Evolutionary conservation across 2,329 filamentous ascomycete genomes (phyloP), one percentile per base, ranked within the genome.

Genomic region (Aureobasidium lini): DNA sequence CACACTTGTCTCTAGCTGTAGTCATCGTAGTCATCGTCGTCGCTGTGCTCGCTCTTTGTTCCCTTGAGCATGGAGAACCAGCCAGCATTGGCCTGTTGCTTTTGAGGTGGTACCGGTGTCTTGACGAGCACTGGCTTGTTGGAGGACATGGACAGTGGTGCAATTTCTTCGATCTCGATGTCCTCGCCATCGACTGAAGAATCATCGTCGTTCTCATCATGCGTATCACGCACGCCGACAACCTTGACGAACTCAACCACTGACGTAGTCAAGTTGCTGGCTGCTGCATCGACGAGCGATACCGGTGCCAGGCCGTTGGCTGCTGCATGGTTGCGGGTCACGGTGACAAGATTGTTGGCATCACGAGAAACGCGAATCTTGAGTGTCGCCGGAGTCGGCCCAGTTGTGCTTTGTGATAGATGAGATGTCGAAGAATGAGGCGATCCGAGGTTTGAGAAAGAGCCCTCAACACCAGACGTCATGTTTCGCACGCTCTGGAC

Each of bases 331-430:
- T 96, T 96, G 76, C 95, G 96, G 36, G 90, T 88, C 1, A 93
- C 90, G 2, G 93, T 97, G 68, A 97, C 96, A 60, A 99, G 79
- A 69, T 93, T 94, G 78, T 97, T 97, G 50, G 94, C 92, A 1
- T 93, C 95, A 2, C 88, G 87, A n/a, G 91, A 95, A 3, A 97
- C 88, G 61, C 87, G 87, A 52, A 84, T 82, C 73, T 90, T 95
- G 62, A 95, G 80, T 39, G 66, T 67, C 18, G 65, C 65, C 1
- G 78, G 73, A 9, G 76, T 73, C 2, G 66, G 59, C 10, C 53
- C 28, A n/a, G 43, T 31, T 2, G 50, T 56, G 40, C 73, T 70
- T 6, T 69, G 69, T 31, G 63, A 71, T 5, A 59, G 28, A 36
- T 49, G 57, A 9, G 47, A 36, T n/a, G 48, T 37, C 9, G 57